Conservation (phyloP, 768 basidiomycete genomes). For the Neoboletus brunneissimus region DNA sequence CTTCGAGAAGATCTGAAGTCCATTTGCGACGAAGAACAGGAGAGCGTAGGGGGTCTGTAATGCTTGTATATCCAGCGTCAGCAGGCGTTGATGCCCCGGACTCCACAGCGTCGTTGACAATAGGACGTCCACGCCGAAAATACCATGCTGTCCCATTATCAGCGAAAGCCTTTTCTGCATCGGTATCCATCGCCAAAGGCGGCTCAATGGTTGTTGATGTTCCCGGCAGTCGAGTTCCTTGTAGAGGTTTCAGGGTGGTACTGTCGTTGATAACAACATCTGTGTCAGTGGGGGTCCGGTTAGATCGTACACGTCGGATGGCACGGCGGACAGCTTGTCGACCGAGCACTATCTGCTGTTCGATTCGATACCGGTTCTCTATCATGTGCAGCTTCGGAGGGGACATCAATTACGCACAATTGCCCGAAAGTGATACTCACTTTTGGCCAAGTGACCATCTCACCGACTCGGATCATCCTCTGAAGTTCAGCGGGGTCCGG, state of each 20-base stretch:
- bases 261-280: conserved; percentile 24
- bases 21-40: conserved; percentile 47
- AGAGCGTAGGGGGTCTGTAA: conserved; percentile 40
- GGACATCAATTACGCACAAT: conserved; percentile 9
- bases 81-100: conserved; percentile 36
- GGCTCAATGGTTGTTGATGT: conserved; percentile 41
- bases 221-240: conserved; percentile 16
- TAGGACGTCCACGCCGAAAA: conserved; percentile 47
- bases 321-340: conserved; percentile 66
- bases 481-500: conserved; percentile 77
- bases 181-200: conserved; percentile 74
- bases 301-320: conserved; percentile 38
- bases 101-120: conserved; percentile 19
- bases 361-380: conserved; percentile 81
- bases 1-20: conserved; percentile 41
- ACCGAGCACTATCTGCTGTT: conserved; percentile 79
- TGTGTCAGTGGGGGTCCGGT: conserved; percentile 20
- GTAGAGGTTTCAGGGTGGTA: conserved; percentile 21
- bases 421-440: conserved; percentile 38
- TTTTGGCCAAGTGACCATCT: conserved; percentile 96
- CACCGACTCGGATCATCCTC: conserved; percentile 84
- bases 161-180: conserved; percentile 69
- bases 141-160: conserved; percentile 51
- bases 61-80: conserved; percentile 25
- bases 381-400: conserved; percentile 83